Evolutionary conservation across 768 basidiomycete genomes (phyloP).

Genomic region (Saitozyma podzolica): DNA sequence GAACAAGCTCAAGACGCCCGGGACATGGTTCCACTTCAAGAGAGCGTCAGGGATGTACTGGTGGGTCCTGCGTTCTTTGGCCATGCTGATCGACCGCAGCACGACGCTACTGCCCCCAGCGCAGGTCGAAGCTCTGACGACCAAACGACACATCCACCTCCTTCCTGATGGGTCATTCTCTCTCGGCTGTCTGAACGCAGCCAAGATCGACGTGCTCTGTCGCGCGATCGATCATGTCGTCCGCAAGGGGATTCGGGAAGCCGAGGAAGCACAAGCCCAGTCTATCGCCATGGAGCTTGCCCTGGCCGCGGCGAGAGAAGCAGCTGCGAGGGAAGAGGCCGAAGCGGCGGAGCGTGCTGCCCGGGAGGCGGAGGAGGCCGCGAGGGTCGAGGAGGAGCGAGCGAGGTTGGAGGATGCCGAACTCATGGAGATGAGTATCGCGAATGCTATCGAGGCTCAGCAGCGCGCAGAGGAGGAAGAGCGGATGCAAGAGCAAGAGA

Average conservation of each 20-base stretch:
- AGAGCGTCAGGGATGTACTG: constrained; percentile 98
- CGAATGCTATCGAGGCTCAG: constrained; percentile 40
- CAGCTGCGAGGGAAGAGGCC: constrained; percentile 36
- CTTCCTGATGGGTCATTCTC: constrained; percentile 49
- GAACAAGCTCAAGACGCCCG: constrained; percentile 80
- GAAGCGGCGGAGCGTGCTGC: constrained; percentile 25
- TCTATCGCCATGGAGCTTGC: constrained; percentile 38
- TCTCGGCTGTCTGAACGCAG: constrained; percentile 47
- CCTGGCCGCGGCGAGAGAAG: constrained; percentile 33
- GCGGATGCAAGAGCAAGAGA: constrained; percentile 27
- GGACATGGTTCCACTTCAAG: constrained; percentile 92
- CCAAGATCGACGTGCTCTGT: constrained; percentile 44
- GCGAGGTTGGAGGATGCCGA: constrained; percentile 35
- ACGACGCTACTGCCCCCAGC: constrained; percentile 34
- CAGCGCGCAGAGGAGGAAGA: constrained; percentile 36
- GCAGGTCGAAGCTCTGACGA: constrained; percentile 33
- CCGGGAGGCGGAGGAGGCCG: constrained; percentile 19
- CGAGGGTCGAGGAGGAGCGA: constrained; percentile 37
- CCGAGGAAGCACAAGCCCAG: constrained; percentile 35
- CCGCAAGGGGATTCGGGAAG: constrained; percentile 31
- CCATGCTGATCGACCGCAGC: constrained; percentile 19
- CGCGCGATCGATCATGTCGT: constrained; percentile 43
- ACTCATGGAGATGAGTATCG: constrained; percentile 30
- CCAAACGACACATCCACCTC: constrained; percentile 46
- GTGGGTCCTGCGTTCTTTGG: constrained; percentile 55